Evolutionary conservation across 345 rosid species (phyloP).

Genomic region (Clarkia xantiana): DNA sequence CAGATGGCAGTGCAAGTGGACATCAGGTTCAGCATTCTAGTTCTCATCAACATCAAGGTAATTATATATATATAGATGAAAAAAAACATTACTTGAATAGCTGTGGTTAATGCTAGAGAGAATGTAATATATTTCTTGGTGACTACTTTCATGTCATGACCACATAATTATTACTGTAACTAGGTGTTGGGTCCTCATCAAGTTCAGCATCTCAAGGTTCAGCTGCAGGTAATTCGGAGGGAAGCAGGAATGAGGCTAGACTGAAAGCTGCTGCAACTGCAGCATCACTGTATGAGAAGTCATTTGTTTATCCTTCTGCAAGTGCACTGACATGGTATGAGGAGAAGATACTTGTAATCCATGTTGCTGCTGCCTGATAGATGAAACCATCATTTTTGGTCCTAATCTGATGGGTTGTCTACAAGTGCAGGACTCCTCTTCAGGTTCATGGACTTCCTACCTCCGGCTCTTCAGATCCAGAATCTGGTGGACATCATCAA

Average conservation of each 20-base stretch:
- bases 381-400: too few species aligned
- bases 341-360: too few species aligned
- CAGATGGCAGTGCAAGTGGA: constrained; percentile 23
- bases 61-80: constrained; percentile 1
- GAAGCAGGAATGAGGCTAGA: constrained; percentile 55
- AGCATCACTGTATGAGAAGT: constrained; percentile 68
- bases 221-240: constrained; percentile 13
- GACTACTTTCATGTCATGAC: too few species aligned
- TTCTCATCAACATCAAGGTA: constrained; percentile 22
- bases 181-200: too few species aligned
- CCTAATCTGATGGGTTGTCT: too few species aligned
- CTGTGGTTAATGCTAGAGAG: too few species aligned
- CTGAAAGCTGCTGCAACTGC: constrained; percentile 76
- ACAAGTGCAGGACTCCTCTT: constrained; percentile 10
- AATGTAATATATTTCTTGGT: too few species aligned
- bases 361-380: too few species aligned
- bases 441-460: constrained; percentile 7
- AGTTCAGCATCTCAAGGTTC: constrained; percentile 15
- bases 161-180: too few species aligned
- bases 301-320: constrained; percentile 69
- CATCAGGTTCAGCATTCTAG: constrained; percentile 43
- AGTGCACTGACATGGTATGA: constrained; percentile 53
- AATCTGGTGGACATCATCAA: constrained; percentile 15
- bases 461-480: constrained; percentile 6
- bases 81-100: too few species aligned